A percentile compares a stretch with the other conserved stretches of the same genome.
Conservation (phyloP, 306 rosid genomes). For the Lablab purpureus region DNA sequence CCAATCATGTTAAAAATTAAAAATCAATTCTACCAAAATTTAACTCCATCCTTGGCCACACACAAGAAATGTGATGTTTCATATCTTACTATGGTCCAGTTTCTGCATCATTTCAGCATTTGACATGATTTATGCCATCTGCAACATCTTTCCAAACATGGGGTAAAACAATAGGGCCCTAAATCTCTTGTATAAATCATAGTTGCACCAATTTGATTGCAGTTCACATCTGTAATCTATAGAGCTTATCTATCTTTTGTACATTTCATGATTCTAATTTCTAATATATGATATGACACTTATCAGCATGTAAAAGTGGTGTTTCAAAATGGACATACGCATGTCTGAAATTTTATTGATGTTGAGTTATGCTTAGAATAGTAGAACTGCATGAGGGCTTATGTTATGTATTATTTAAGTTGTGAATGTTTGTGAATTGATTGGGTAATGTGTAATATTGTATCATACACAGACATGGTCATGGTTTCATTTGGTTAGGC, state of each 20-base stretch:
- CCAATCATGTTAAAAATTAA: no score
- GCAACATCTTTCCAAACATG: no score
- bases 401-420: constrained; percentile 17
- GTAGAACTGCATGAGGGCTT: constrained; percentile 9
- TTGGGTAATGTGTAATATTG: no score
- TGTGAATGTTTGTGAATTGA: not conserved
- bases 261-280: constrained; percentile 26
- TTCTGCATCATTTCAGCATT: no score
- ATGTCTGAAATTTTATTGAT: not conserved
- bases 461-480: not conserved
- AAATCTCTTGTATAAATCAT: no score
- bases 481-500: constrained; percentile 3
- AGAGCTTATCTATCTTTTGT: constrained; percentile 1
- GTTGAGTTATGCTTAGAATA: not conserved
- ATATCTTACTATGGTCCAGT: no score
- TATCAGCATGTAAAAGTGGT: not conserved
- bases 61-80: no score
- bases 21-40: no score
- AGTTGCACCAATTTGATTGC: no score
- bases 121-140: no score
- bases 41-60: no score
- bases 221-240: not conserved
- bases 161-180: no score
- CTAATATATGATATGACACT: not conserved
- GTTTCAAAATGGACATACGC: not conserved